Evolutionary conservation across 169 alveolate species (phyloP).

Genomic region (Cardiosporidium cionae): DNA sequence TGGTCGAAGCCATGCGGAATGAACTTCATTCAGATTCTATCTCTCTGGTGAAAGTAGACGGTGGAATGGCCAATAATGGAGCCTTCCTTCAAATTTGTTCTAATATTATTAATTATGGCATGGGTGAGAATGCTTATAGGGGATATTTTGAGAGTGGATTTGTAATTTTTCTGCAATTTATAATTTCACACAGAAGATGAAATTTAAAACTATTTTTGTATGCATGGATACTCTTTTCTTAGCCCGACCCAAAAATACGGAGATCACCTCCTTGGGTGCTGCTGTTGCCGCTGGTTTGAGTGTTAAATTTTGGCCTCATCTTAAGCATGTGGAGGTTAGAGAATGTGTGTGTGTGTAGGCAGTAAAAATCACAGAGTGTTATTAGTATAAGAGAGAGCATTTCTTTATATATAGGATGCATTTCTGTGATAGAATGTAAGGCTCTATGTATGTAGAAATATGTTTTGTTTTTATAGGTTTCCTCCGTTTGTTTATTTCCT

Average conservation of each 20-base stretch:
- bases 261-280: slow-evolving; percentile 78
- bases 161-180: no score
- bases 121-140: no score
- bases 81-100: slow-evolving; percentile 67
- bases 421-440: no score
- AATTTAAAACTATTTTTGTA: no score
- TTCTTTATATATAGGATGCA: not conserved
- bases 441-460: no score
- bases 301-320: no score
- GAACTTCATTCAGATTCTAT: no score
- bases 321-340: no score
- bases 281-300: slow-evolving; percentile 77
- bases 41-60: slow-evolving; percentile 73
- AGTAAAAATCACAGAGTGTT: not conserved
- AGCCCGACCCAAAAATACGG: slow-evolving; percentile 44
- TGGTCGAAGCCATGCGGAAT: no score
- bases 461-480: not conserved
- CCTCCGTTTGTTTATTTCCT: not conserved
- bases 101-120: slow-evolving; percentile 54
- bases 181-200: no score
- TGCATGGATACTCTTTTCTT: not conserved
- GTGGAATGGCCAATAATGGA: slow-evolving; percentile 75
- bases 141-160: no score
- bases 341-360: not conserved
- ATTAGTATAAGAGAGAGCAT: not conserved